Percentiles rank a stretch among this genome's conserved stretches.
phyloP scores from a whole-genome alignment of 176 grass and related monocot species.

The Rhynchospora tenuis region DNA sequence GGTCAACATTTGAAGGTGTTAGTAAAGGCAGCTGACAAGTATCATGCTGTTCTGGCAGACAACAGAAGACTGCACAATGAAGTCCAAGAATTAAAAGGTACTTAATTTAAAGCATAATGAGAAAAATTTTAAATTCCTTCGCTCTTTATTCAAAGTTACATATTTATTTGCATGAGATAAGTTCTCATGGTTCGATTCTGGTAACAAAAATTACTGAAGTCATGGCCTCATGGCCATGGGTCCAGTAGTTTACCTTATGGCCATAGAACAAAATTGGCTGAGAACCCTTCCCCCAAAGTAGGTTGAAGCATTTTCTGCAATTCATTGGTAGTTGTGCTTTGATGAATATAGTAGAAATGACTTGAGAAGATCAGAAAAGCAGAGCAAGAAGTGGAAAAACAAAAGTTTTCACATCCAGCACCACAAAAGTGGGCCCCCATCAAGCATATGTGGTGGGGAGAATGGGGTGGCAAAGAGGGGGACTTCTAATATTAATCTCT shows the following conservation, averaged over 20 bases:
- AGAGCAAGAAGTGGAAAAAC: neutral
- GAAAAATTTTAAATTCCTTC: neutral
- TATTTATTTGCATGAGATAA: neutral
- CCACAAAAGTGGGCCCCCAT: neutral
- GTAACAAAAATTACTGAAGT: neutral
- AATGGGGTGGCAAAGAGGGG: too few species aligned
- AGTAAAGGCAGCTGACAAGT: constrained; percentile 52
- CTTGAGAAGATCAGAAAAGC: neutral
- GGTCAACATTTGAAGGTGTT: constrained; percentile 39
- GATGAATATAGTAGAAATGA: neutral
- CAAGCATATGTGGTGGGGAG: too few species aligned
- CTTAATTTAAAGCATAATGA: constrained; percentile 8
- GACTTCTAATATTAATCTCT: neutral
- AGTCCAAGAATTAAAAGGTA: constrained; percentile 95
- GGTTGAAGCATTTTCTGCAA: neutral
- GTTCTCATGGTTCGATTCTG: neutral
- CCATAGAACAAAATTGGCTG: neutral
- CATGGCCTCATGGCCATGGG: neutral
- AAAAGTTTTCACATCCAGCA: neutral
- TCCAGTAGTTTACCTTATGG: neutral
- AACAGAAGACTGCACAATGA: constrained; percentile 84
- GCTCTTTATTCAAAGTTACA: neutral
- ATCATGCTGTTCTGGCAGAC: constrained; percentile 65
- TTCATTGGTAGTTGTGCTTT: neutral
- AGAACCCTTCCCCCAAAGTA: neutral